Evolutionary conservation across 2,329 filamentous ascomycete genomes (phyloP).

Genomic region (Paraconiothyrium brasiliense): DNA sequence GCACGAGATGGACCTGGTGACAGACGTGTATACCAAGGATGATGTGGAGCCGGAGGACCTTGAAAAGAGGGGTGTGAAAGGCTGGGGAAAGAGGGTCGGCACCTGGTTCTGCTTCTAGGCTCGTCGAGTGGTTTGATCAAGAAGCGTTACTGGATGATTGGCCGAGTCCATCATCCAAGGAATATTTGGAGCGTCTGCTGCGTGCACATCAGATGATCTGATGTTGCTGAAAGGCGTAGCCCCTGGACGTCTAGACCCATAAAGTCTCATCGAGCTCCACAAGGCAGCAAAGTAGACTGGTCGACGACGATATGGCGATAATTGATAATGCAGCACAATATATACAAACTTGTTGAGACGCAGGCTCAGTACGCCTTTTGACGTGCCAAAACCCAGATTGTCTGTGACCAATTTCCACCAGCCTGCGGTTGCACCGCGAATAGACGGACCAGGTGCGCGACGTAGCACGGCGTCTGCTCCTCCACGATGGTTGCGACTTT

Average conservation of each 20-base stretch:
- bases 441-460: neutral
- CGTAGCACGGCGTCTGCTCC: neutral
- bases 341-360: neutral
- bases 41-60: conserved; percentile 33
- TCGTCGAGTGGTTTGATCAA: neutral
- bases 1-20: conserved; percentile 41
- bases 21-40: conserved; percentile 43
- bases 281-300: neutral
- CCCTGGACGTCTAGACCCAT: neutral
- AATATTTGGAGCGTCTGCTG: neutral
- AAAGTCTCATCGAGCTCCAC: neutral
- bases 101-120: conserved; percentile 42
- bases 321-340: neutral
- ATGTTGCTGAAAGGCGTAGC: neutral
- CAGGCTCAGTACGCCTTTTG: neutral
- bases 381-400: neutral
- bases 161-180: neutral
- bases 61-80: conserved; percentile 30
- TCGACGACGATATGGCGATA: neutral
- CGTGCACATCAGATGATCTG: neutral
- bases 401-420: neutral
- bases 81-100: conserved; percentile 33
- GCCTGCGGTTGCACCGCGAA: neutral
- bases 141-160: neutral
- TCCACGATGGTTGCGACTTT: neutral